Conservation (phyloP, 164 flowering plant species). For the Warburgia ugandensis region DNA sequence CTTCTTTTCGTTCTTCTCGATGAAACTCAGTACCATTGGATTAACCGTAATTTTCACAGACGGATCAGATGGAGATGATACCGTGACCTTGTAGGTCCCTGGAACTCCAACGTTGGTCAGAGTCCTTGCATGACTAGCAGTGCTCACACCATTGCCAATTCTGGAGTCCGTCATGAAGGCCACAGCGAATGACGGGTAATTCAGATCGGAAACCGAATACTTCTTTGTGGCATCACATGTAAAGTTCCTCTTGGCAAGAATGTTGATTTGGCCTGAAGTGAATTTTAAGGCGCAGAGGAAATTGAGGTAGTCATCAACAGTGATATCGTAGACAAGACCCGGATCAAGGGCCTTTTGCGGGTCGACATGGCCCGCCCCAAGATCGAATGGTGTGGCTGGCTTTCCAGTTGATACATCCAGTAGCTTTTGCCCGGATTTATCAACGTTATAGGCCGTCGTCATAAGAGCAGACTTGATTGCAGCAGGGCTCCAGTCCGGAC, state of each 20-base stretch:
- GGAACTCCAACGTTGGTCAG: slow-evolving; percentile 69
- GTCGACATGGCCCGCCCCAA: slow-evolving; percentile 81
- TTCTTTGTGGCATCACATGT: slow-evolving; percentile 34
- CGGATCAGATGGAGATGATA: slow-evolving; percentile 18
- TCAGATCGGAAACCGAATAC: slow-evolving; percentile 42
- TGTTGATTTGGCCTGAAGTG: slow-evolving; percentile 30
- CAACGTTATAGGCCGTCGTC: slow-evolving; percentile 66
- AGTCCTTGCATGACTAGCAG: slow-evolving; percentile 45
- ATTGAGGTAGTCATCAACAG: slow-evolving; percentile 49
- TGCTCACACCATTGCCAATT: slow-evolving; percentile 17
- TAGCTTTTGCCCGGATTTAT: slow-evolving; percentile 41
- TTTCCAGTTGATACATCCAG: slow-evolving; percentile 47
- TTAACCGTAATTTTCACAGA: slow-evolving; percentile 43
- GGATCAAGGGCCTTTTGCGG: slow-evolving; percentile 75
- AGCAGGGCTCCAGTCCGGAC: slow-evolving; percentile 84
- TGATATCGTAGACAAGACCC: slow-evolving; percentile 73
- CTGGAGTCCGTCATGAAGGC: slow-evolving; percentile 35
- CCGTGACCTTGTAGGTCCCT: slow-evolving; percentile 47
- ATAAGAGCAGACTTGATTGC: slow-evolving; percentile 72
- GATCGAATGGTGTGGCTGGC: slow-evolving; percentile 71
- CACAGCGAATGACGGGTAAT: slow-evolving; percentile 83
- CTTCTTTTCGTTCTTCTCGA: slow-evolving; percentile 39
- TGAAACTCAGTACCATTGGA: slow-evolving; percentile 44
- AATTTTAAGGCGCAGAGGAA: slow-evolving; percentile 75
- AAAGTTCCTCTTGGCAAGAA: slow-evolving; percentile 24